phyloP scores from a whole-genome alignment of 2,329 filamentous ascomycete species.

The Colletotrichum musicola region DNA sequence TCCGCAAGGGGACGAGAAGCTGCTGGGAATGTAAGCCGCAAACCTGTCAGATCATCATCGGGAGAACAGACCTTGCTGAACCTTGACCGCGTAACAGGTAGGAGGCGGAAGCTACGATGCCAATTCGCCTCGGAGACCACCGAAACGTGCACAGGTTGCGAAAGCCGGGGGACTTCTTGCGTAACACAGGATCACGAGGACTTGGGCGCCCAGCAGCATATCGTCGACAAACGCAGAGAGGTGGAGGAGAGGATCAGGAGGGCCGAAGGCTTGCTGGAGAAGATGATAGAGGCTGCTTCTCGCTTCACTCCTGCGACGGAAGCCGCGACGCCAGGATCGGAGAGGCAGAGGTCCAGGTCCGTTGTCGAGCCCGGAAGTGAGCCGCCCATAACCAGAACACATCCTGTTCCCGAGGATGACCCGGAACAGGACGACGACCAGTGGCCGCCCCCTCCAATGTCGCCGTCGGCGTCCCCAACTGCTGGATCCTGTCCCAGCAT shows the following conservation, averaged over 20 bases:
- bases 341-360: not conserved
- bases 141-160: slow-evolving; percentile 59
- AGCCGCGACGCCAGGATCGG: not conserved
- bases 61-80: no score
- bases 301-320: not conserved
- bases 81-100: slow-evolving; percentile 40
- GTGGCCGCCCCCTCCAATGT: no score
- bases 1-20: slow-evolving; percentile 66
- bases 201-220: not conserved
- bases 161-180: slow-evolving; percentile 57
- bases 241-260: not conserved
- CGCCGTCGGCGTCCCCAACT: not conserved
- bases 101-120: slow-evolving; percentile 65
- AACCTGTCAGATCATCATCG: not conserved
- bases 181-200: slow-evolving; percentile 61
- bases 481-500: not conserved
- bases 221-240: slow-evolving; percentile 1
- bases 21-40: slow-evolving; percentile 65
- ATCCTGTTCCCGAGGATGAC: not conserved
- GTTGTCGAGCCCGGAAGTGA: not conserved
- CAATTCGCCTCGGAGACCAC: slow-evolving; percentile 54
- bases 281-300: not conserved
- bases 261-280: not conserved
- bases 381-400: not conserved
- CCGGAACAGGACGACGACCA: not conserved